Percentiles rank a stretch among this genome's conserved stretches.
Evolutionary conservation across 345 rosid genomes (phyloP).

Genomic region (Corymbia maculata): DNA sequence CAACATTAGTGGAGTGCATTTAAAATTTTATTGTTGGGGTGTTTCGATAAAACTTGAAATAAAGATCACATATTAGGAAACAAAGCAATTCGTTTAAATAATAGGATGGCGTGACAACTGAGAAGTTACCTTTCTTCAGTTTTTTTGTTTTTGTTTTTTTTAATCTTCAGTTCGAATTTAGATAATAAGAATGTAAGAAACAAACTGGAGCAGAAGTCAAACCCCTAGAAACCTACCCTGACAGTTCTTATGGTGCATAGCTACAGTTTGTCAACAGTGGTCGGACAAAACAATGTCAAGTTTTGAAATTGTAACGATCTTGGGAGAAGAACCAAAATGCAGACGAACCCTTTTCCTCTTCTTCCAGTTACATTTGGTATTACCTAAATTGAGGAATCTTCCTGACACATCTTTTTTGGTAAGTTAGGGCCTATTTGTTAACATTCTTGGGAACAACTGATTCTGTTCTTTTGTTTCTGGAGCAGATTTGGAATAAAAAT

Average conservation of each 20-base stretch:
- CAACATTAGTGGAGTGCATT: neutral
- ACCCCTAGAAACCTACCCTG: neutral
- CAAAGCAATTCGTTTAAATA: neutral
- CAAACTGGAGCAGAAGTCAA: neutral
- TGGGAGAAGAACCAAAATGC: neutral
- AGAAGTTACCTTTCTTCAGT: too few relatives aligned
- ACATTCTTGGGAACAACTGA: too few relatives aligned
- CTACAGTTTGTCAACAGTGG: neutral
- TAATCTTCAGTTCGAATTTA: neutral
- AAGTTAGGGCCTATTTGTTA: too few relatives aligned
- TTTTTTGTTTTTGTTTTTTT: too few relatives aligned
- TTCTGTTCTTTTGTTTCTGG: too few relatives aligned
- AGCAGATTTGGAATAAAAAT: too few relatives aligned
- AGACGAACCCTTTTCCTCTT: neutral
- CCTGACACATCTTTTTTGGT: neutral
- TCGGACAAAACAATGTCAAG: neutral
- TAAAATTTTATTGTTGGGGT: neutral
- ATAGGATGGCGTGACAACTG: neutral
- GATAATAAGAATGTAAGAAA: neutral
- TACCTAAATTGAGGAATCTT: neutral
- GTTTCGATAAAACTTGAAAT: neutral
- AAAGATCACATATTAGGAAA: neutral
- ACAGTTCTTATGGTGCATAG: neutral
- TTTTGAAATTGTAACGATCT: neutral
- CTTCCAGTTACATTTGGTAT: neutral